Percentiles rank a stretch among this genome's conserved stretches.
phyloP scores from a whole-genome alignment of 352 stramenopile species.

The Pythium biforme region DNA sequence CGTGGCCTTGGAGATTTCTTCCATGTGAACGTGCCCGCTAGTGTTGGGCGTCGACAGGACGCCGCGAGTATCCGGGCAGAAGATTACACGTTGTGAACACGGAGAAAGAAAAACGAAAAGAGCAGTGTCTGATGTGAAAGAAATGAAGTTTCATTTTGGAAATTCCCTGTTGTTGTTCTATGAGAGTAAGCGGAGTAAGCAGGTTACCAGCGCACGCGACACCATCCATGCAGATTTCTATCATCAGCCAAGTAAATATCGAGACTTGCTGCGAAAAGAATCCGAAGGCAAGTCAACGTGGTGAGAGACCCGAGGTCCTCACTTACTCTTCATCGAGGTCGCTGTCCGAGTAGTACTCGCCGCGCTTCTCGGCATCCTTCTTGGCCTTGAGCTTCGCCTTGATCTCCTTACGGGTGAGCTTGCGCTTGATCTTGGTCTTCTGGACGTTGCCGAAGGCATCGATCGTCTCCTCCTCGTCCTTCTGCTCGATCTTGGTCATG shows the following conservation, averaged over 20 bases:
- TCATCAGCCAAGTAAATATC: constrained; percentile 34
- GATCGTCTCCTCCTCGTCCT: constrained; percentile 77
- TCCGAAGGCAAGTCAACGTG: constrained; percentile 30
- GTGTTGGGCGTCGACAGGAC: constrained; percentile 35
- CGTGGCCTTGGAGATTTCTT: constrained; percentile 34
- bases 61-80: constrained; percentile 28
- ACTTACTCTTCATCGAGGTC: constrained; percentile 59
- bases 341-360: constrained; percentile 83
- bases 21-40: constrained; percentile 44
- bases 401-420: constrained; percentile 88
- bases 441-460: constrained; percentile 85
- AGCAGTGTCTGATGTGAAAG: not conserved
- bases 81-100: constrained; percentile 33
- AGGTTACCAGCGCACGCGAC: constrained; percentile 31
- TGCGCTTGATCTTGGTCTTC: constrained; percentile 90
- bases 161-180: constrained; percentile 16
- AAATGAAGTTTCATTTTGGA: constrained; percentile 14
- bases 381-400: constrained; percentile 88
- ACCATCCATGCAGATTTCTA: constrained; percentile 32
- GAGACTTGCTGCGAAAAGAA: constrained; percentile 31
- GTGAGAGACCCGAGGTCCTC: constrained; percentile 19
- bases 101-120: not conserved
- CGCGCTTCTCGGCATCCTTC: constrained; percentile 84
- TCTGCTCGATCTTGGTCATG: constrained; percentile 92
- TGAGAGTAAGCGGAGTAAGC: constrained; percentile 13